phyloP scores from a whole-genome alignment of 257 asterid species.

The Capsicum pubescens region DNA sequence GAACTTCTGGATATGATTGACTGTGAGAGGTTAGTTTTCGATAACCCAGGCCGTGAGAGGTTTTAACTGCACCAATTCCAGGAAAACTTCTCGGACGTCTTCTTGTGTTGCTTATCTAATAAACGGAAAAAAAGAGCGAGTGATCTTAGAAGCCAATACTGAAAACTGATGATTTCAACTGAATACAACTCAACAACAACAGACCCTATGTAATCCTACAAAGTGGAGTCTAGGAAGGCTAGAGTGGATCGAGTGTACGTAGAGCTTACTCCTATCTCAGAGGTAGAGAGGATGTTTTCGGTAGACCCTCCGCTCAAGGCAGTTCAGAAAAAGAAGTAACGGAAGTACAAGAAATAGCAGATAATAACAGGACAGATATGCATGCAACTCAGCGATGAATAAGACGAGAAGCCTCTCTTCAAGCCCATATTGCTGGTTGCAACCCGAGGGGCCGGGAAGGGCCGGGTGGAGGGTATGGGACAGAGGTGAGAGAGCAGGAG shows the following conservation, averaged over 20 bases:
- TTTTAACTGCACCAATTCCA: constrained; percentile 37
- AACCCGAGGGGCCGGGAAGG: not conserved
- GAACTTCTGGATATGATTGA: constrained; percentile 62
- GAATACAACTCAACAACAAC: not conserved
- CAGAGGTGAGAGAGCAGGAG: not conserved
- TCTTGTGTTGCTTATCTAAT: constrained; percentile 52
- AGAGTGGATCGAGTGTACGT: no score
- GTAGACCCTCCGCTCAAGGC: no score
- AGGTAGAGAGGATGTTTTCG: no score
- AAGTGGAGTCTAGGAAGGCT: no score
- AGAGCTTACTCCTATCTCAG: no score
- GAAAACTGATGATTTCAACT: constrained; percentile 14
- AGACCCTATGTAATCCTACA: no score
- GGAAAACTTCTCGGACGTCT: constrained; percentile 45
- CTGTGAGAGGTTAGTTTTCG: constrained; percentile 48
- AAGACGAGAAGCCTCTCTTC: not conserved
- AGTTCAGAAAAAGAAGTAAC: no score
- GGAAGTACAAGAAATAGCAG: no score
- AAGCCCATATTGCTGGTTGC: not conserved
- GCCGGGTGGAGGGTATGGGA: no score
- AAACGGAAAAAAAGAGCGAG: constrained; percentile 19
- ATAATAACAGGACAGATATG: not conserved
- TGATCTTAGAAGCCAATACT: constrained; percentile 24
- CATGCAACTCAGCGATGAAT: not conserved
- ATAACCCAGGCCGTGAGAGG: constrained; percentile 50